Evolutionary conservation across 805 yeast species (phyloP).

Genomic region (Lipomyces starkeyi): DNA sequence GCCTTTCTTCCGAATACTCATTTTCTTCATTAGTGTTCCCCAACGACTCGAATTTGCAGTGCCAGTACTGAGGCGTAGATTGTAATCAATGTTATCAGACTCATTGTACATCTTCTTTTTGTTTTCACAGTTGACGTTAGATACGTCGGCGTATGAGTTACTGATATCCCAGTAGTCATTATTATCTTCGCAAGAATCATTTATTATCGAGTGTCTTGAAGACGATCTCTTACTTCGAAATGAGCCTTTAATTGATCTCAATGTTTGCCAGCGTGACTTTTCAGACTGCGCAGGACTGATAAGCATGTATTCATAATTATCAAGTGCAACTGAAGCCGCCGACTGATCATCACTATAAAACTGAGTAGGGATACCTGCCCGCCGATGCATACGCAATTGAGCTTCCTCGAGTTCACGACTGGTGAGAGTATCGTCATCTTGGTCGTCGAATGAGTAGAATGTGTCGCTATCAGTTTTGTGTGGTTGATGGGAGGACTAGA

Average conservation of each 20-base stretch:
- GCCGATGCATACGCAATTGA: background rate
- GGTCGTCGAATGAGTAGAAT: slow-evolving; percentile 2
- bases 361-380: background rate
- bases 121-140: background rate
- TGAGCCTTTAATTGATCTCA: background rate
- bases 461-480: background rate
- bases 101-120: background rate
- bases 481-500: background rate
- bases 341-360: background rate
- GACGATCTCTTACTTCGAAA: background rate
- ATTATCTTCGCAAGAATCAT: background rate
- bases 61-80: background rate
- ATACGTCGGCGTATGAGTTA: background rate
- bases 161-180: background rate
- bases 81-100: background rate
- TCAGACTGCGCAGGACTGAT: background rate
- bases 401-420: background rate
- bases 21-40: background rate
- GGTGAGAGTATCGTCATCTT: background rate
- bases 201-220: background rate
- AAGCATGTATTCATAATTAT: slow-evolving; percentile 1
- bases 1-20: background rate
- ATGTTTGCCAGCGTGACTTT: background rate
- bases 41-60: background rate
- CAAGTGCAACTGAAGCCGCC: background rate